Evolutionary conservation across 805 yeast species (phyloP), one percentile per base, ranked within the genome.

Genomic region (Nakazawaea wickerhamii): DNA sequence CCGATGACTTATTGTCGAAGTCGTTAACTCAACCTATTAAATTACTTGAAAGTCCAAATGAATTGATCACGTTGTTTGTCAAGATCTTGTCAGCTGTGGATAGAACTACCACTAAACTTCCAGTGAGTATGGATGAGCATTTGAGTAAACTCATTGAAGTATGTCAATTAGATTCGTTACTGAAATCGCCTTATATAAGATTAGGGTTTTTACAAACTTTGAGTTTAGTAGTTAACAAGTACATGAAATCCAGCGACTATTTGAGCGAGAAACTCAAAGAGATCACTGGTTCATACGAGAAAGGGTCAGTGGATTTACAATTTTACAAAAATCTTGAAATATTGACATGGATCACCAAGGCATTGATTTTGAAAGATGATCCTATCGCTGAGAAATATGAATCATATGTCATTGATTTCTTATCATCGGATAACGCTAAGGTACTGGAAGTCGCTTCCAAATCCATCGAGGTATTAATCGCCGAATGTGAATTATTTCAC

Each of bases 331-430:
- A 63, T 10, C 57, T 84, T 31, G 95, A 87, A 55, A 55, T 71
- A 0, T 58, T 70, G 9, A 64, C 81, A 2, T 89, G 96, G 96
- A 59, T 81, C 5, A 63, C 79, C 17, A 89, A 87, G 58, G 90
- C 85, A 0, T 65, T 85, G 38, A 54, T 85, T 0, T 55, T 86
- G 57, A 77, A 73, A 50, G 73, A 73, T 48, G 82, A 81, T 45
- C 48, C 60, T 7, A 21, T 48, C 0, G 68, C 72, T 3, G 57
- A 50, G 18, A 51, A 50, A 26, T 62, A 51, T 37, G 65, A 70
- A 51, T 59, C 51, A 31, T 51, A 43, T 50, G 50, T 72, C 34
- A 38, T 75, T 14, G 44, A 53, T 5, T 48, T 70, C 11, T 59
- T 80, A 5, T 14, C 37, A 4, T 15, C 14, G 17, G 58, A 59